A percentile compares a stretch with the other conserved stretches of the same genome.
These are phyloP conservation scores for Mycosphaerelloides madeirae DNA, from an alignment of 2,329 filamentous ascomycete genomes.

Conservation along the genomic window DNA sequence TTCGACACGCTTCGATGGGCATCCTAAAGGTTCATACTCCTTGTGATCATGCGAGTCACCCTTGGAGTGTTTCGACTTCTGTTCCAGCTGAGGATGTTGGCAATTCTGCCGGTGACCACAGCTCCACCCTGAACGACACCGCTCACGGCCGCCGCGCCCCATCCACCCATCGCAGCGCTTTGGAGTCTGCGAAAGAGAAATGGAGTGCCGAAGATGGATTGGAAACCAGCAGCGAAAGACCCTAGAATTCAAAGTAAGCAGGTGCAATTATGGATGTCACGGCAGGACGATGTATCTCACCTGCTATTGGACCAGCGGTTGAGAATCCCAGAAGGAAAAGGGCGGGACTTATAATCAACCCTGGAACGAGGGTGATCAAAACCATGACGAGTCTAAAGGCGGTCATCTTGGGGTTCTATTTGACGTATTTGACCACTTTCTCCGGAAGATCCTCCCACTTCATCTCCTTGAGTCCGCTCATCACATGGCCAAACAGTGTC, in stretches of 20 bases:
- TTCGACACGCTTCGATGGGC: no score
- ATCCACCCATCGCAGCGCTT: conserved; percentile 1
- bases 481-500: no score
- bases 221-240: background rate
- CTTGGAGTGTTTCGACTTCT: no score
- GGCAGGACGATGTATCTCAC: conserved; percentile 3
- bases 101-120: background rate
- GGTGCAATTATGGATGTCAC: background rate
- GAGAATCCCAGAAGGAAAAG: conserved; percentile 8
- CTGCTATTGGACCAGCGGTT: conserved; percentile 8
- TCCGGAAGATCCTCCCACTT: background rate
- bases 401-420: conserved; percentile 7
- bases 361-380: conserved; percentile 3
- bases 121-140: background rate
- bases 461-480: background rate
- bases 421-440: conserved; percentile 3
- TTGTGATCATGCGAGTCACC: no score
- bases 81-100: no score
- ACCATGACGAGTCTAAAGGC: conserved; percentile 5
- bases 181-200: background rate
- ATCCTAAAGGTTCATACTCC: no score
- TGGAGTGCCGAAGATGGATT: background rate
- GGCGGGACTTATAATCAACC: conserved; percentile 4
- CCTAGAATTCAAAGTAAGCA: background rate
- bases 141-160: background rate